Evolutionary conservation across 2,329 filamentous ascomycete genomes (phyloP).

Genomic region (Blastomyces gilchristii): DNA sequence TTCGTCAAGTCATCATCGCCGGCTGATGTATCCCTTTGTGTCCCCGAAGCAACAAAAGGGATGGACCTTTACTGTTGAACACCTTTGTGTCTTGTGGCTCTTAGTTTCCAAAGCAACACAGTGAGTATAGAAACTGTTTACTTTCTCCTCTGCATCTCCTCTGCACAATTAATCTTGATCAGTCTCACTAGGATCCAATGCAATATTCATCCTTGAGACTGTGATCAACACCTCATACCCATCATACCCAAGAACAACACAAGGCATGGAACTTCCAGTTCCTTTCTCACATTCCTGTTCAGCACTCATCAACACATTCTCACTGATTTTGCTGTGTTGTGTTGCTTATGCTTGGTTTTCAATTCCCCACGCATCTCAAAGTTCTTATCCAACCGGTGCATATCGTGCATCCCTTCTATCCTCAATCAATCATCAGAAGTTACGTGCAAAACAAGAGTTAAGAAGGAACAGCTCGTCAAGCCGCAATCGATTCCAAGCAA

Average conservation of each 20-base stretch:
- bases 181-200: neutral
- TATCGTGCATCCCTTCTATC: neutral
- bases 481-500: neutral
- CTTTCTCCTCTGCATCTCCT: neutral
- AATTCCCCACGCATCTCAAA: neutral
- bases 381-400: neutral
- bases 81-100: neutral
- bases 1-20: neutral
- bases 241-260: neutral
- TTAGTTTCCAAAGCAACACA: neutral
- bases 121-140: neutral
- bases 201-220: neutral
- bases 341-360: neutral
- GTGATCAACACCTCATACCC: neutral
- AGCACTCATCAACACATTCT: neutral
- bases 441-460: neutral
- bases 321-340: neutral
- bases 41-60: neutral
- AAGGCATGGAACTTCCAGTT: neutral
- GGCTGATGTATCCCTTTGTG: neutral
- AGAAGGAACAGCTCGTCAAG: neutral
- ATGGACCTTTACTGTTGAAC: neutral
- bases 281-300: neutral
- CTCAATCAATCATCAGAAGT: neutral
- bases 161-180: neutral